Conservation (phyloP, 1,139 yeast genomes). For the Sugiyamaella novakii region DNA sequence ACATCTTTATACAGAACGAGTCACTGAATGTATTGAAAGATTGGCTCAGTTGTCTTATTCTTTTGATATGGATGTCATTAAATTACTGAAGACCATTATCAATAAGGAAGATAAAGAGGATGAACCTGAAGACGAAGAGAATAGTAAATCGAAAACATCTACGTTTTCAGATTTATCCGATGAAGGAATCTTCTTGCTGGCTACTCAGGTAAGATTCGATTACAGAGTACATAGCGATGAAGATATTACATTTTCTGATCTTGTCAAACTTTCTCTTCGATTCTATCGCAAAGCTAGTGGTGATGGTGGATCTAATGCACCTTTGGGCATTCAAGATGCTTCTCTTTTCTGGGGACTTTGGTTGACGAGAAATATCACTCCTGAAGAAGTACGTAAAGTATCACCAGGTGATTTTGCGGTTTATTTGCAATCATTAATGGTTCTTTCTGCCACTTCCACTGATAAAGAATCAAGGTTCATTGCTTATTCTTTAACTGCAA, state of each 20-base stretch:
- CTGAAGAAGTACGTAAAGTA: conserved; percentile 36
- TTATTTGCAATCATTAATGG: conserved; percentile 51
- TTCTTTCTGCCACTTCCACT: conserved; percentile 43
- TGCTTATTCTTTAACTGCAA: conserved; percentile 39
- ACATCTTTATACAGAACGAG: conserved; percentile 31
- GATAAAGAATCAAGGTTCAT: conserved; percentile 35
- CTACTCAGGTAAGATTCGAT: conserved; percentile 40
- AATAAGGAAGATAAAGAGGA: conserved; percentile 17
- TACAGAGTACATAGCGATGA: background rate
- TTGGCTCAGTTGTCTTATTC: conserved; percentile 58
- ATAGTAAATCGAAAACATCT: conserved; percentile 21
- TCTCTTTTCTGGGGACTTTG: conserved; percentile 49
- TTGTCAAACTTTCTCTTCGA: conserved; percentile 32
- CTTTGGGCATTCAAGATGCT: conserved; percentile 46
- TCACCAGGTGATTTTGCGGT: conserved; percentile 39
- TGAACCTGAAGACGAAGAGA: conserved; percentile 16
- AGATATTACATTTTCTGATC: conserved; percentile 26
- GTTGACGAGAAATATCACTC: conserved; percentile 41
- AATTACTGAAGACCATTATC: conserved; percentile 43
- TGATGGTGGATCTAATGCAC: conserved; percentile 42
- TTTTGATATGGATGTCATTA: conserved; percentile 60
- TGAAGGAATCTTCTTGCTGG: conserved; percentile 41
- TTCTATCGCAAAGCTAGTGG: conserved; percentile 25
- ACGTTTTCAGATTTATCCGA: conserved; percentile 33
- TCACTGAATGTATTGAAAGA: conserved; percentile 48